phyloP scores from a whole-genome alignment of 2,329 filamentous ascomycete genomes.

The Zelopaecilomyces penicillatus region DNA sequence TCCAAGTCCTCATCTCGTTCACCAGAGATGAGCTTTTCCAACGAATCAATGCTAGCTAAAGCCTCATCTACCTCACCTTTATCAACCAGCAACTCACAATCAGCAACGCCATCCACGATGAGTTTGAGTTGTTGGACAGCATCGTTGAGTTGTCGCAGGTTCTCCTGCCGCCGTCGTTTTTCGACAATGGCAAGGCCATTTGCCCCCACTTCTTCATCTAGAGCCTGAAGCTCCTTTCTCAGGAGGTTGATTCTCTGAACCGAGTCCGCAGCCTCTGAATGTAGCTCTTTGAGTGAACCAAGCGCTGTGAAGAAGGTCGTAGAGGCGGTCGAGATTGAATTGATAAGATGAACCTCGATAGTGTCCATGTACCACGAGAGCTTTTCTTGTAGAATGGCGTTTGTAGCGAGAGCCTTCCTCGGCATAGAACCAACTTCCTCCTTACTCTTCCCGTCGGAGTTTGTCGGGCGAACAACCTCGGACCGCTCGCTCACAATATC shows the following conservation, averaged over 20 bases:
- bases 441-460: conserved; percentile 45
- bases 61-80: conserved; percentile 75
- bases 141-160: conserved; percentile 71
- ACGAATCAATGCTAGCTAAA: conserved; percentile 63
- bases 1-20: conserved; percentile 38
- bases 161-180: conserved; percentile 72
- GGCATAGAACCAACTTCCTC: conserved; percentile 43
- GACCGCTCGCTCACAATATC: conserved; percentile 94
- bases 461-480: conserved; percentile 73
- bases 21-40: conserved; percentile 76
- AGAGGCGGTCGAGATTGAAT: conserved; percentile 90
- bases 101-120: conserved; percentile 65
- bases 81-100: conserved; percentile 75
- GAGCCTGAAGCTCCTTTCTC: conserved; percentile 65
- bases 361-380: conserved; percentile 99
- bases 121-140: conserved; percentile 75
- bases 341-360: conserved; percentile 92
- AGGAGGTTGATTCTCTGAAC: conserved; percentile 77
- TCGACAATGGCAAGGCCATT: conserved; percentile 80
- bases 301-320: conserved; percentile 94
- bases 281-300: conserved; percentile 81
- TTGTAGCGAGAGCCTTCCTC: conserved; percentile 84
- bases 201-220: conserved; percentile 82
- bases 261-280: conserved; percentile 86
- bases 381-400: conserved; percentile 96